Evolutionary conservation across 257 asterid species (phyloP).

Genomic region (Thymus mandschuricus): DNA sequence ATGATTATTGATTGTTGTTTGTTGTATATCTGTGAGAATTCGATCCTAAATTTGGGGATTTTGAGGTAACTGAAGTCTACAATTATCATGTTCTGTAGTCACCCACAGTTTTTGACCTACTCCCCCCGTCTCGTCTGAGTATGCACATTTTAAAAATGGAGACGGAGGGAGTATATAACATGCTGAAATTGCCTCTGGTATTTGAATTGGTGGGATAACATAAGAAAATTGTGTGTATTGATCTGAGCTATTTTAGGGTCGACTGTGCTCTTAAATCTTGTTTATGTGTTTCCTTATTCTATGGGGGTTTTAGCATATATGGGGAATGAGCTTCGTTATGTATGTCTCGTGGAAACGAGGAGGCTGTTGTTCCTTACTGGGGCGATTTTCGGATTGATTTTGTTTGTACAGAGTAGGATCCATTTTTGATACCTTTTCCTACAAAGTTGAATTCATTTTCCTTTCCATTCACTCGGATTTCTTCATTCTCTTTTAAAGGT

Average conservation of each 20-base stretch:
- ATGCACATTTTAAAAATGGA: no score
- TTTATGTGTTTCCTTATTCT: constrained; percentile 14
- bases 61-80: not conserved
- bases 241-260: not conserved
- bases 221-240: no score
- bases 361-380: constrained; percentile 61
- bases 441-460: no score
- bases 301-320: constrained; percentile 38
- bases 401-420: constrained; percentile 69
- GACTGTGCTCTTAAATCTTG: not conserved
- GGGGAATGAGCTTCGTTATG: constrained; percentile 49
- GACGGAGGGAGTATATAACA: not conserved
- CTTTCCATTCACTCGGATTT: constrained; percentile 32
- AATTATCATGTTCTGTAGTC: not conserved
- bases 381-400: constrained; percentile 51
- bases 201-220: not conserved
- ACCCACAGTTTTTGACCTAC: not conserved
- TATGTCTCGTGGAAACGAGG: constrained; percentile 52
- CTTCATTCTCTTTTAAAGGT: not conserved
- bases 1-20: not conserved
- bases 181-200: constrained; percentile 8
- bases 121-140: no score
- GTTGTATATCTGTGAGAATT: not conserved
- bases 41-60: not conserved
- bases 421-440: constrained; percentile 50